Conservation (phyloP, 768 basidiomycete species). For the Trametes sanguinea region DNA sequence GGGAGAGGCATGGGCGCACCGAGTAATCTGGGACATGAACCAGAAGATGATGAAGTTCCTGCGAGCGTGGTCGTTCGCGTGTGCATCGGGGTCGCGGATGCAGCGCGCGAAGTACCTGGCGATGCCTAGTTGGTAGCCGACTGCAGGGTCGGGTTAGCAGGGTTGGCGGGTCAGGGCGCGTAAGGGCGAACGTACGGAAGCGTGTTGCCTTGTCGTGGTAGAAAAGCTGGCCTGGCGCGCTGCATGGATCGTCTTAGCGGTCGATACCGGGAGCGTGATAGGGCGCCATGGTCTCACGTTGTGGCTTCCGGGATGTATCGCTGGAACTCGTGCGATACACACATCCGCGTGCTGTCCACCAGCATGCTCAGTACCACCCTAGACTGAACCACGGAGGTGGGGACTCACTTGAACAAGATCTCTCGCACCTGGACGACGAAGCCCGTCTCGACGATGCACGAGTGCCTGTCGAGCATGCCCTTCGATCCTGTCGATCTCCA, state of each 20-base stretch:
- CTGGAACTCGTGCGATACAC: slow-evolving; percentile 68
- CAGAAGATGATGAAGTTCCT: slow-evolving; percentile 74
- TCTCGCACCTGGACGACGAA: slow-evolving; percentile 72
- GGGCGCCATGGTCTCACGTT: slow-evolving; percentile 41
- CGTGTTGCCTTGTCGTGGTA: slow-evolving; percentile 30
- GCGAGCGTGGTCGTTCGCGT: slow-evolving; percentile 47
- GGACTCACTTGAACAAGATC: slow-evolving; percentile 71
- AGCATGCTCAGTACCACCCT: neutral
- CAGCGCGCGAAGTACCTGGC: slow-evolving; percentile 59
- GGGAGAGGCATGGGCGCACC: slow-evolving; percentile 36
- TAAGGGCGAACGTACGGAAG: slow-evolving; percentile 26
- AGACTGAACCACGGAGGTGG: neutral
- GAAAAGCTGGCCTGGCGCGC: slow-evolving; percentile 28
- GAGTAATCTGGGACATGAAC: slow-evolving; percentile 72
- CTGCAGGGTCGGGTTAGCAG: slow-evolving; percentile 35
- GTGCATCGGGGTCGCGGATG: slow-evolving; percentile 58
- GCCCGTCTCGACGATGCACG: slow-evolving; percentile 63
- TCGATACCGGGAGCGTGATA: slow-evolving; percentile 35
- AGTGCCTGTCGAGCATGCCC: slow-evolving; percentile 58
- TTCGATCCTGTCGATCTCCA: slow-evolving; percentile 73
- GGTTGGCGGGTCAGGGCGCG: neutral
- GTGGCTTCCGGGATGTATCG: slow-evolving; percentile 61
- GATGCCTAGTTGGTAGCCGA: slow-evolving; percentile 59
- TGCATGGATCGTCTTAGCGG: slow-evolving; percentile 36
- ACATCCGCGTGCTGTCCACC: slow-evolving; percentile 59